These are phyloP conservation scores for Paragyromitra xinjiangensis DNA, from an alignment of 495 filamentous ascomycete genomes.

Conservation along the genomic window DNA sequence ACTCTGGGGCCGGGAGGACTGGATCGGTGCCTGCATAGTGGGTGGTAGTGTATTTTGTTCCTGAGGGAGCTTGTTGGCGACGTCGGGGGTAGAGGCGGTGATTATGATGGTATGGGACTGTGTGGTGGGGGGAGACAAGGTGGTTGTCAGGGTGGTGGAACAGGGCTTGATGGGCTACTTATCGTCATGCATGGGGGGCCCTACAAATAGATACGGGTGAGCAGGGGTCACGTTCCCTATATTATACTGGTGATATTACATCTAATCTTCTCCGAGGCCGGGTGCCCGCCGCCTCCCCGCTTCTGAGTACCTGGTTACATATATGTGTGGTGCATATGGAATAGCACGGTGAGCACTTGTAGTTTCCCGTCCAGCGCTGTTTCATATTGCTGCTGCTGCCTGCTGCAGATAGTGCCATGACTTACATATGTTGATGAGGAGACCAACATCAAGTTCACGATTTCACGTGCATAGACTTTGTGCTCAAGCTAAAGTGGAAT, in stretches of 20 bases:
- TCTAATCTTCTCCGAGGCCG: neutral
- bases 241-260: neutral
- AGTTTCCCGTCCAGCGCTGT: neutral
- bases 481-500: neutral
- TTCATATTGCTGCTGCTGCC: neutral
- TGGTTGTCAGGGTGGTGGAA: conserved; percentile 3
- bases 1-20: conserved; percentile 75
- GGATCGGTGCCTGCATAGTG: conserved; percentile 58
- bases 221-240: neutral
- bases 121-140: neutral
- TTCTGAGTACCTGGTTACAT: neutral
- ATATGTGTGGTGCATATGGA: no score
- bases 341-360: neutral
- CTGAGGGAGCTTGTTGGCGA: conserved; percentile 2
- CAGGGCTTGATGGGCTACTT: conserved; percentile 4
- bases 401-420: neutral
- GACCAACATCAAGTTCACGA: neutral
- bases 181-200: conserved; percentile 7
- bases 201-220: conserved; percentile 1
- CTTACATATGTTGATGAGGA: neutral
- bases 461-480: conserved; percentile 6
- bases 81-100: neutral
- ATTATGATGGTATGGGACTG: neutral
- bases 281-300: neutral
- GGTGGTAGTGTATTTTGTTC: conserved; percentile 4